A percentile compares a stretch with the other conserved stretches of the same genome.
phyloP scores from a whole-genome alignment of 495 filamentous ascomycete species.

The Platismatia glauca region DNA sequence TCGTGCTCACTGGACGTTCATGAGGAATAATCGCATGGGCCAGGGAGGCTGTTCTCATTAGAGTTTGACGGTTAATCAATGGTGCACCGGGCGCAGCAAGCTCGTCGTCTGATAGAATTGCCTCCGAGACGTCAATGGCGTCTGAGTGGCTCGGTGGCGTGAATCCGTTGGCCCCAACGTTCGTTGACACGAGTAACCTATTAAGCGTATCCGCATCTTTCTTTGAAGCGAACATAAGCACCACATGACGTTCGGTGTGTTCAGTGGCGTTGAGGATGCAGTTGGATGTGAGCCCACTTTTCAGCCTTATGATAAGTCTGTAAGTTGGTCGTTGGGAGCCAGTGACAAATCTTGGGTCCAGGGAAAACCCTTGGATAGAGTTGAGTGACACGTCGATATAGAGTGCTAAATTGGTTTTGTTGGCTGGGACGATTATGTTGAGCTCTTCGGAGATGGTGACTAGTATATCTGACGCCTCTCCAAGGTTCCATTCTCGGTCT shows the following conservation, averaged over 20 bases:
- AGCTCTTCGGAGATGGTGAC: constrained; percentile 19
- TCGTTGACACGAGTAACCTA: background rate
- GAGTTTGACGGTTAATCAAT: background rate
- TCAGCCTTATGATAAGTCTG: constrained; percentile 3
- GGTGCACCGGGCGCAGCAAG: background rate
- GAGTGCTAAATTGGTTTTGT: background rate
- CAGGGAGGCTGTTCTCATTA: background rate
- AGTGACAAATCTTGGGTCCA: background rate
- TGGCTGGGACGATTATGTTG: constrained; percentile 19
- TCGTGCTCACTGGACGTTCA: background rate
- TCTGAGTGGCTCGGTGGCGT: background rate
- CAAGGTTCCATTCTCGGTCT: background rate
- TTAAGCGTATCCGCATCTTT: background rate
- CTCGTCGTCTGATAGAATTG: background rate
- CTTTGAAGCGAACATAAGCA: constrained; percentile 1
- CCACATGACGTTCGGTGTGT: background rate
- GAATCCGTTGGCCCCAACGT: background rate
- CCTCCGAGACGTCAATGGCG: background rate
- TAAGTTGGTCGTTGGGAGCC: constrained; percentile 1
- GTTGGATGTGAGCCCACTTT: background rate
- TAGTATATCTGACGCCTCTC: constrained; percentile 15
- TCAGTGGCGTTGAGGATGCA: constrained; percentile 8
- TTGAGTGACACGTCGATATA: constrained; percentile 22
- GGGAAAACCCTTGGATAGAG: background rate
- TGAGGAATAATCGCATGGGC: background rate